Conservation (phyloP, 345 rosid species). For the Triadica sebifera region DNA sequence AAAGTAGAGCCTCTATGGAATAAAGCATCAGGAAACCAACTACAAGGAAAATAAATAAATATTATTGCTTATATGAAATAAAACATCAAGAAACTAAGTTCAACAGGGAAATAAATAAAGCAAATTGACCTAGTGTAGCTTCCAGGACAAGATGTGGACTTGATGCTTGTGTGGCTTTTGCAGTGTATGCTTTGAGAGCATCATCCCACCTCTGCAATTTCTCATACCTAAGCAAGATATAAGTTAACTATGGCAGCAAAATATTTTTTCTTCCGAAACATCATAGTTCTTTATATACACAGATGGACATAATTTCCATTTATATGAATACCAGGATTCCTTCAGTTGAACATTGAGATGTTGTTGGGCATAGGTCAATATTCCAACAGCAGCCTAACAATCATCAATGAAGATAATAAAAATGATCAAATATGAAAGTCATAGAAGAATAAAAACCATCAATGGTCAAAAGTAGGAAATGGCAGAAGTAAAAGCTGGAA, state of each 20-base stretch:
- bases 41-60: neutral
- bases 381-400: slow-evolving; percentile 94
- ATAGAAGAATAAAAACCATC: neutral
- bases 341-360: slow-evolving; percentile 82
- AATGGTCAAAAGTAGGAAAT: slow-evolving; percentile 1
- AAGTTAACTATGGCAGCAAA: neutral
- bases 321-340: slow-evolving; percentile 76
- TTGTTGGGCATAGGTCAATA: slow-evolving; percentile 95
- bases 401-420: slow-evolving; percentile 1
- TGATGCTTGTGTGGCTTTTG: slow-evolving; percentile 73
- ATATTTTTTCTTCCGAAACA: neutral
- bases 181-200: slow-evolving; percentile 93
- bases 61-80: neutral
- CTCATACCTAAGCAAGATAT: slow-evolving; percentile 69
- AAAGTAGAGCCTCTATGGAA: neutral
- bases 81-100: neutral
- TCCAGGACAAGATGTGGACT: slow-evolving; percentile 76
- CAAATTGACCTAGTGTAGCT: slow-evolving; percentile 67
- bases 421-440: slow-evolving; percentile 7
- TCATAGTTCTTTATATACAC: neutral
- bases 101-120: slow-evolving; percentile 6
- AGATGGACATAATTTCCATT: too few relatives aligned
- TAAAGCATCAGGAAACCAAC: neutral
- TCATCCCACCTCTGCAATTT: slow-evolving; percentile 99
- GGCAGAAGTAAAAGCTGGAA: neutral